phyloP scores from a whole-genome alignment of 352 stramenopile species.

The Pythium coloratum region DNA sequence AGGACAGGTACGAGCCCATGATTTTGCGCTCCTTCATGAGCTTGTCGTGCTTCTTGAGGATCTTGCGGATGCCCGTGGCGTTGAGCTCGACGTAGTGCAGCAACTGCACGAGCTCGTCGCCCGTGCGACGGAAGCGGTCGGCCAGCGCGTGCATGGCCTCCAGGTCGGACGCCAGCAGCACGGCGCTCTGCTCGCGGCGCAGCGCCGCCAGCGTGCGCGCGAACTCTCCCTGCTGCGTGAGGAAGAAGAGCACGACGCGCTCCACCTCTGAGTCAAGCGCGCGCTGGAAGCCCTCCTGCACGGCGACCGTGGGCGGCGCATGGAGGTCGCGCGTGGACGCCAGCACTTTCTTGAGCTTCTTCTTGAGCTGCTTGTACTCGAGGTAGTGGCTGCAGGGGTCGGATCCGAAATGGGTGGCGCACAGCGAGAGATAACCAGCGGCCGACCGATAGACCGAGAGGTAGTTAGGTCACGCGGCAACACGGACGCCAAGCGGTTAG shows the following conservation, averaged over 20 bases:
- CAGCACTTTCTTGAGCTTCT: conserved; percentile 75
- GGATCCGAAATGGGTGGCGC: neutral
- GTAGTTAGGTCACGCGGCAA: too few species aligned
- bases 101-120: conserved; percentile 79
- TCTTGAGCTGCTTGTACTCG: conserved; percentile 91
- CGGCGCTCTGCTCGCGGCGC: conserved; percentile 41
- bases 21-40: conserved; percentile 83
- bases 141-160: conserved; percentile 72
- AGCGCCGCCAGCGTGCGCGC: conserved; percentile 61
- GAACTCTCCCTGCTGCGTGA: conserved; percentile 84
- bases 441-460: neutral
- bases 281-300: conserved; percentile 68
- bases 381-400: conserved; percentile 68
- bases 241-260: conserved; percentile 84
- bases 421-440: neutral
- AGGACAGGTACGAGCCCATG: conserved; percentile 83
- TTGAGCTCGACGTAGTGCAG: conserved; percentile 89
- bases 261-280: conserved; percentile 83
- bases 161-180: conserved; percentile 42
- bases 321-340: conserved; percentile 43
- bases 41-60: conserved; percentile 91
- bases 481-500: neutral
- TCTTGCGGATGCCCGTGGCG: conserved; percentile 85
- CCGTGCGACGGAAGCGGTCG: conserved; percentile 64
- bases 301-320: conserved; percentile 33